These are phyloP conservation scores for Solanum hybrid DNA, from an alignment of 305 asterid genomes.

Conservation along the genomic window DNA sequence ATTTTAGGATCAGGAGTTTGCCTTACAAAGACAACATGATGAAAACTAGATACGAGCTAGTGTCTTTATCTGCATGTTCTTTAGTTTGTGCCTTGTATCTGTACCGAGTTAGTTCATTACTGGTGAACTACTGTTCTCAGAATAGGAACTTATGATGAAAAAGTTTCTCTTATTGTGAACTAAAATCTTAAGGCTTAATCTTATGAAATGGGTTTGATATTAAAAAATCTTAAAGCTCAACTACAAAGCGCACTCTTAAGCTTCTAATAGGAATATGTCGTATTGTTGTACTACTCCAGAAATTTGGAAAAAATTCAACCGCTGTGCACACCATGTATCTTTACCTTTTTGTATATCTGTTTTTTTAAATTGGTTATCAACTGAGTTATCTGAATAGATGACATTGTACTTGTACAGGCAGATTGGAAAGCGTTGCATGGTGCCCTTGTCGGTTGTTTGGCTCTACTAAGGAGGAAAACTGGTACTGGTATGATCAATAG, in stretches of 20 bases:
- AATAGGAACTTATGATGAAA: background rate
- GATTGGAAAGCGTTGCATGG: constrained; percentile 97
- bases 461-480: constrained; percentile 64
- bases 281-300: background rate
- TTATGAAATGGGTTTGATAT: background rate
- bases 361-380: background rate
- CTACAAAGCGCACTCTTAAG: background rate
- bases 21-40: background rate
- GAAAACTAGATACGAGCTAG: background rate
- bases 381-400: constrained; percentile 19
- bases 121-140: background rate
- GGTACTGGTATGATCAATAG: constrained; percentile 47
- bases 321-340: background rate
- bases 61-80: background rate
- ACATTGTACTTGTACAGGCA: constrained; percentile 48
- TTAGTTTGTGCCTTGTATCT: background rate
- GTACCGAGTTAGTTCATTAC: background rate
- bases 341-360: background rate
- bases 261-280: background rate
- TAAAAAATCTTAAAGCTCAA: background rate
- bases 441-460: constrained; percentile 92
- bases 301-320: background rate
- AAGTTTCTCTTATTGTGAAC: background rate
- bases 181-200: background rate
- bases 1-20: constrained; percentile 4